These are phyloP conservation scores for Bruguiera parviflora DNA, from an alignment of 345 rosid genomes.

Conservation along the genomic window DNA sequence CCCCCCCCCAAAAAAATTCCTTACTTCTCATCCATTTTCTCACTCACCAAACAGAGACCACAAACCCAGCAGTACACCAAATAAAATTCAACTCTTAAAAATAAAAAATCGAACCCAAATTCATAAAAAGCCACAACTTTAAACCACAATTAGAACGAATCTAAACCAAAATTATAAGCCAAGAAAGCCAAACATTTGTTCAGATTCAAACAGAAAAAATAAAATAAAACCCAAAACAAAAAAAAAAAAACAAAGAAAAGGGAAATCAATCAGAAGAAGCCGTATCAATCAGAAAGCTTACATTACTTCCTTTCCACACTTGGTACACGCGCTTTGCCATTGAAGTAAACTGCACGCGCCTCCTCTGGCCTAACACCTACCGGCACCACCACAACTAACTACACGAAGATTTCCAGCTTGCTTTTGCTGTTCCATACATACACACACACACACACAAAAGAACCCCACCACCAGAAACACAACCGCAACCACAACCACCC, in stretches of 20 bases:
- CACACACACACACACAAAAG: neutral
- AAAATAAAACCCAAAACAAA: conserved; percentile 1
- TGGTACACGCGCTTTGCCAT: conserved; percentile 86
- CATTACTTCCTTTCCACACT: conserved; percentile 93
- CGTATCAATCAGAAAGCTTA: conserved; percentile 28
- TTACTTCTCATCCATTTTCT: conserved; percentile 4
- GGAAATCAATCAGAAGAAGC: neutral
- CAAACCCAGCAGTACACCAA: neutral
- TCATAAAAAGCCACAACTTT: conserved; percentile 16
- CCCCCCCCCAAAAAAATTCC: neutral
- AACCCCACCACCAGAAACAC: neutral
- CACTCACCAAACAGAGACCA: conserved; percentile 16
- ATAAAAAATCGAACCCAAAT: no score
- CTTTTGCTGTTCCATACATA: conserved; percentile 6
- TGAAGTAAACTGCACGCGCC: conserved; percentile 20
- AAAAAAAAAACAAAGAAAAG: neutral
- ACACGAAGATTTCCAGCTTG: conserved; percentile 36
- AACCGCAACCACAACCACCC: neutral
- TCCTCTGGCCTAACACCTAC: conserved; percentile 6
- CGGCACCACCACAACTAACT: conserved; percentile 6
- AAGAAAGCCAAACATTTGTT: conserved; percentile 12
- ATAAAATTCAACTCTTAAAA: neutral
- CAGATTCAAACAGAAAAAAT: conserved; percentile 6
- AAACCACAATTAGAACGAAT: conserved; percentile 16
- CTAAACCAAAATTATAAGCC: conserved; percentile 11